Evolutionary conservation across 2,329 filamentous ascomycete species (phyloP).

Genomic region (Arachnopeziza araneosa): DNA sequence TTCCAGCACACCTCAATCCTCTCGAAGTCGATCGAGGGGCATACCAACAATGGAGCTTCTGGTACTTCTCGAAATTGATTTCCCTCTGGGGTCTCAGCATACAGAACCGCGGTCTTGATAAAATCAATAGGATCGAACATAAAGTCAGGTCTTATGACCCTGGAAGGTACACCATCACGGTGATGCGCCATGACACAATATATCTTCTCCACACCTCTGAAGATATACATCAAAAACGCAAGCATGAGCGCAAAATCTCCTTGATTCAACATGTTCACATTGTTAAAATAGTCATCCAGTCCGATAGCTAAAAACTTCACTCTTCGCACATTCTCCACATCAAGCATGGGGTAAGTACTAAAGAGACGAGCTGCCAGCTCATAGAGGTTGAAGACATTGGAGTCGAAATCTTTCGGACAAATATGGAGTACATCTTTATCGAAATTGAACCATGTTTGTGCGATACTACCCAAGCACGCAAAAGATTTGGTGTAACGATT

Average conservation of each 20-base stretch:
- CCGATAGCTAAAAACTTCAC: background rate
- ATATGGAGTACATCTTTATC: slow-evolving; percentile 6
- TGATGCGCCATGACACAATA: background rate
- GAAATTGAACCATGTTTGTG: slow-evolving; percentile 7
- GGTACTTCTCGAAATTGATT: background rate
- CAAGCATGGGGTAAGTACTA: background rate
- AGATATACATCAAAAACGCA: background rate
- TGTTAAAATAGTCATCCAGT: background rate
- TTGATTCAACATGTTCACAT: background rate
- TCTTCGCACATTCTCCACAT: background rate
- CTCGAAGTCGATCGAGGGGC: background rate
- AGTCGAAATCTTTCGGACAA: background rate
- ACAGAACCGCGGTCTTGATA: background rate
- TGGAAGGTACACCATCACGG: background rate
- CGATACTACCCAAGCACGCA: background rate
- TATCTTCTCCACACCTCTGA: background rate
- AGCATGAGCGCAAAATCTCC: background rate
- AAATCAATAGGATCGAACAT: background rate
- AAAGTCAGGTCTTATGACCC: background rate
- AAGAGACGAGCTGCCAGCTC: background rate
- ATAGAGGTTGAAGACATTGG: background rate
- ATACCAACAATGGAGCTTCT: background rate
- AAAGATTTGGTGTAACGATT: slow-evolving; percentile 5
- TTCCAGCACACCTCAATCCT: background rate
- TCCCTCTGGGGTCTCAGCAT: too few relatives aligned